Conservation (phyloP, 805 yeast genomes). For the Crinitomyces ghanaensis region DNA sequence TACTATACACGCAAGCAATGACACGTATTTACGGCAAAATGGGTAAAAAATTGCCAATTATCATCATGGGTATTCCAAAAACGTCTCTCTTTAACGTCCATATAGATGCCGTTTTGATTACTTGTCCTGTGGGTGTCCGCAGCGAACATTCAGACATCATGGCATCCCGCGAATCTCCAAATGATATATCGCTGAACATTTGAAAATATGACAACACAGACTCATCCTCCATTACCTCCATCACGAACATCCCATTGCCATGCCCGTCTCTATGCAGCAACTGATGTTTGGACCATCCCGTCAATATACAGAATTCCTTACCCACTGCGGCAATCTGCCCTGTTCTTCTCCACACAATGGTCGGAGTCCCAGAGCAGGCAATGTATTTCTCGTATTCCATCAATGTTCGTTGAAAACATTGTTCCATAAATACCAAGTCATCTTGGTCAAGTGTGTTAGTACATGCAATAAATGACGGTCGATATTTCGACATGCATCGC, state of each 20-base stretch:
- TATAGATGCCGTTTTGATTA: conserved; percentile 64
- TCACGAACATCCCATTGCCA: conserved; percentile 23
- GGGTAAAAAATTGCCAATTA: conserved; percentile 86
- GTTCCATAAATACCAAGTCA: conserved; percentile 82
- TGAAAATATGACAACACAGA: conserved; percentile 83
- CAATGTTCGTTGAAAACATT: conserved; percentile 45
- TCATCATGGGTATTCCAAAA: conserved; percentile 95
- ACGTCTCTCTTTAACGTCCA: conserved; percentile 94
- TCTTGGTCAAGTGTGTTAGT: conserved; percentile 80
- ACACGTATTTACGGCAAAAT: conserved; percentile 28
- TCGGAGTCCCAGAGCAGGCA: conserved; percentile 57
- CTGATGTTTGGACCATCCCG: conserved; percentile 79
- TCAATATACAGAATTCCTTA: conserved; percentile 60
- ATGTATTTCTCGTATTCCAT: conserved; percentile 44
- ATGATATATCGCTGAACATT: conserved; percentile 72
- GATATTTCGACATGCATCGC: conserved; percentile 74
- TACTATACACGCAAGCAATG: too few species aligned
- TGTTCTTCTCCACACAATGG: conserved; percentile 76
- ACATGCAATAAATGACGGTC: conserved; percentile 90
- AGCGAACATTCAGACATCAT: conserved; percentile 83
- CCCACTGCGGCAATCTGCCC: conserved; percentile 77
- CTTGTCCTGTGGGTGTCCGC: conserved; percentile 31
- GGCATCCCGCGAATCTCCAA: conserved; percentile 81
- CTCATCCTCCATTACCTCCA: conserved; percentile 76
- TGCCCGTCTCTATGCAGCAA: conserved; percentile 30